Base-by-base conservation (phyloP, 352 stramenopile genomes). In the Phytophthora tentaculata region DNA sequence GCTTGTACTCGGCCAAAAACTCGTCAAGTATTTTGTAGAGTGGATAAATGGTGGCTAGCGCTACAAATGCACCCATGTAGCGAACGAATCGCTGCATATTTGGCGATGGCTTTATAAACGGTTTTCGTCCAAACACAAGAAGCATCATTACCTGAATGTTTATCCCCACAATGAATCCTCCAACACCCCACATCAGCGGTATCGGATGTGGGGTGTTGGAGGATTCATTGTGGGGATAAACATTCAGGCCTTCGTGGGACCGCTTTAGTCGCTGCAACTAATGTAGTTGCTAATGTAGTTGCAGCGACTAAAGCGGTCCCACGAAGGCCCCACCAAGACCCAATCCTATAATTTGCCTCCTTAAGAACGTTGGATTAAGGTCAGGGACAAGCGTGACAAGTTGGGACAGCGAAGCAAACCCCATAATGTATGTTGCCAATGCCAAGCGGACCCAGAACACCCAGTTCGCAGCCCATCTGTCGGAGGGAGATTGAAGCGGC, bases 401-500 rank as follows among this genome's bases (percentile, higher is more conserved):
- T 39, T 61, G 26, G 2, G 66, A 69, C 1, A 62, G 32, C 0
- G 28, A 43, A 7, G 22, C 20, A 12, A 55, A 52, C 3, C n/a
- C 62, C 14, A 67, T 48, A 16, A 47, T 19, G 17, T 59, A 41
- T 8, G 51, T 20, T 9, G 24, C 43, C 5, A 67, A 22, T 0
- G 29, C 20, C 28, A 32, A 41, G 2, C 57, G 64, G 28, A 72
- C 45, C 58, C 58, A 64, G 19, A 68, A 72, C 9, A 72, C 22
- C 65, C 65, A 72, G 22, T 68, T 72, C 5, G 52, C 44, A 17
- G 37, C 29, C 65, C 58, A 72, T 24, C 64, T 52, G 35, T 68
- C 52, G 0, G 52, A 56, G 14, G 58, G 65, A 23, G 22, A 20
- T 6, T 49, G 37, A 5, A 72, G 19, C 19, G 65, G 65, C 0